phyloP scores from a whole-genome alignment of 2,329 filamentous ascomycete species.

The Akanthomyces dipterigenus region DNA sequence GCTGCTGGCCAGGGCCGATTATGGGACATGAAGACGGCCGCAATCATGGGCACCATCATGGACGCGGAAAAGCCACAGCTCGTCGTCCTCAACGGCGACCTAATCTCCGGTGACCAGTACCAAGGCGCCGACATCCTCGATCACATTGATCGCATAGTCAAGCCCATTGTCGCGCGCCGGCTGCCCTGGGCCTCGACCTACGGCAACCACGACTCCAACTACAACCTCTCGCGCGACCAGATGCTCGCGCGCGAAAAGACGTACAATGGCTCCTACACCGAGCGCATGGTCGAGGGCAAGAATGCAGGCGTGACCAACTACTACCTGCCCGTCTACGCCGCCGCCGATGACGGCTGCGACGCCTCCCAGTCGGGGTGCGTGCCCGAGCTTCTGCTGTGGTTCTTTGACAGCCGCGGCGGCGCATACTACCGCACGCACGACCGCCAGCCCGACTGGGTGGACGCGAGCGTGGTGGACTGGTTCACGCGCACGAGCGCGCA shows the following conservation, averaged over 20 bases:
- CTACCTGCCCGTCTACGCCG: slow-evolving; percentile 33
- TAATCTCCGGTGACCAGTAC: slow-evolving; percentile 10
- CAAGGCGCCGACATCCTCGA: not conserved
- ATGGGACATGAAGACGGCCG: slow-evolving; percentile 50
- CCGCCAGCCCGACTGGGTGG: slow-evolving; percentile 37
- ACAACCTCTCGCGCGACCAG: slow-evolving; percentile 13
- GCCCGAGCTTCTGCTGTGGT: slow-evolving; percentile 52
- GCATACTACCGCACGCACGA: slow-evolving; percentile 33
- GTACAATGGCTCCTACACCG: slow-evolving; percentile 19
- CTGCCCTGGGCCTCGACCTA: slow-evolving; percentile 20
- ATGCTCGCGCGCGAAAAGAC: slow-evolving; percentile 20
- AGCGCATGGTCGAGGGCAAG: slow-evolving; percentile 16
- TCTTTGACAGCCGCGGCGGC: slow-evolving; percentile 61
- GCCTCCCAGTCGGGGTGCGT: slow-evolving; percentile 19
- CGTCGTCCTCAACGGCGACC: slow-evolving; percentile 43
- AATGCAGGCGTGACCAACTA: slow-evolving; percentile 35
- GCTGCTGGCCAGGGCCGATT: slow-evolving; percentile 40
- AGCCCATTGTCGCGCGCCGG: slow-evolving; percentile 35
- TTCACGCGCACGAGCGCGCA: slow-evolving; percentile 30
- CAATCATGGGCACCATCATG: slow-evolving; percentile 53
- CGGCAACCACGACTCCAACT: slow-evolving; percentile 16
- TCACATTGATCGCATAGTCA: slow-evolving; percentile 13
- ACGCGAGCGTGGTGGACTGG: slow-evolving; percentile 36
- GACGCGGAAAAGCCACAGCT: slow-evolving; percentile 50
- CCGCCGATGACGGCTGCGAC: not conserved